Evolutionary conservation across 306 rosid species (phyloP).

Genomic region (Casuarina cunninghamiana): DNA sequence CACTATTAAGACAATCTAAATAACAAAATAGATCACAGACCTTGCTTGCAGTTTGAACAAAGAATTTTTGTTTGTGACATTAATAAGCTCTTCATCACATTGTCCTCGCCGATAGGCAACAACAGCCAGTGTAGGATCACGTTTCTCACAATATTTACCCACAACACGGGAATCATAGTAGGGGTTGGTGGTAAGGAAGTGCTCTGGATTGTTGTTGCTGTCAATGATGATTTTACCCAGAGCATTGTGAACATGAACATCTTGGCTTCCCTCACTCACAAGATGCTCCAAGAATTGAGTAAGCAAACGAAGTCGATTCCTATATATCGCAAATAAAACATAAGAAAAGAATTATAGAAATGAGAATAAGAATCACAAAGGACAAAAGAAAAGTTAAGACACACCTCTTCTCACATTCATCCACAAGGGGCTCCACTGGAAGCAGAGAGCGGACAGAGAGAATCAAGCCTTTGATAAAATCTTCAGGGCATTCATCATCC

Average conservation of each 20-base stretch:
- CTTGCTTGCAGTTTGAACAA: constrained; percentile 98
- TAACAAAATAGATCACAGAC: constrained; percentile 48
- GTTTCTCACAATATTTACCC: constrained; percentile 98
- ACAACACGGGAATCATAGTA: constrained; percentile 99
- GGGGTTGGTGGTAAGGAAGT: constrained; percentile 98
- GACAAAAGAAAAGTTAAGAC: constrained; percentile 20
- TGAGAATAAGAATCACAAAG: constrained; percentile 3
- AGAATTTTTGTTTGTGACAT: constrained; percentile 92
- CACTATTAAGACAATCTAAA: constrained; percentile 11
- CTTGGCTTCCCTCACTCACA: constrained; percentile 99
- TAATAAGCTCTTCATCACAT: constrained; percentile 96
- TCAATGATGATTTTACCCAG: constrained; percentile 97
- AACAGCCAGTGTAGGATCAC: constrained; percentile 98
- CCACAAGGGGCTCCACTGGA: constrained; percentile 99
- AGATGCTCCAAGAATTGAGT: constrained; percentile 98
- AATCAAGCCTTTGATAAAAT: constrained; percentile 94
- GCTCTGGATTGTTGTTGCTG: constrained; percentile 98
- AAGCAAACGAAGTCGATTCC: constrained; percentile 96
- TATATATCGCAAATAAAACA: constrained; percentile 35
- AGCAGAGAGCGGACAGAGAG: constrained; percentile 98
- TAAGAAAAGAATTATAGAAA: constrained; percentile 20
- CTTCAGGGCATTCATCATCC: constrained; percentile 99
- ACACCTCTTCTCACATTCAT: constrained; percentile 97
- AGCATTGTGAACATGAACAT: constrained; percentile 97
- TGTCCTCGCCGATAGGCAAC: constrained; percentile 97